Base-by-base conservation (phyloP, 768 basidiomycete species). In the Mycena haematopus region DNA sequence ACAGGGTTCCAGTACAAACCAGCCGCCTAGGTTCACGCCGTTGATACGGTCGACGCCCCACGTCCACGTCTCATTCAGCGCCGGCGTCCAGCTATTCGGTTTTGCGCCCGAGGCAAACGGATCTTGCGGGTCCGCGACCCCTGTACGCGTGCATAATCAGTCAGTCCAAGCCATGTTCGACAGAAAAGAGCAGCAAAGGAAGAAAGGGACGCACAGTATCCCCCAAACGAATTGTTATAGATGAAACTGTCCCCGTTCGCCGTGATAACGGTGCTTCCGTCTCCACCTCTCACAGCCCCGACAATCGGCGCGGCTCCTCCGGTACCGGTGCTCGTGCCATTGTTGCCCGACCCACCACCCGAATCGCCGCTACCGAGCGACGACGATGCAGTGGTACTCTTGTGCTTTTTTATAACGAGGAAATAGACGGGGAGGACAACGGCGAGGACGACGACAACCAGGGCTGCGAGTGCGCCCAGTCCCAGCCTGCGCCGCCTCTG, bases 71-170 rank as follows among this genome's bases (percentile, higher is more conserved):
- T 87, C 80, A 76, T 90, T 91, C 52, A 96, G 78, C 8, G 90
- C 82, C 1, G 92, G 92, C 7, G 90, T 89, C 88, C 91, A 95
- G 2, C 83, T 86, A 69, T 50, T 50, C 7, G 49, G 49, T 7
- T 95, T 92, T 10, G 89, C 82, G 61, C 82, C 79, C 72, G 90
- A 86, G 76, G 87, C 88, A 79, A 87, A 92, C 7, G 93, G 91
- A 71, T 91, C 79, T 47, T 86, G 80, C 15, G 88, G 86, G 74
- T 92, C 85, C 75, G 73, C 77, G 21, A 84, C 80, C 89, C 87
- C 89, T 90, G 60, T 31, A 53, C 64, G 55, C 33, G 24, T 15
- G 3, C n/a, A n/a, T n/a, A n/a, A n/a, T n/a, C n/a, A n/a, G n/a
- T 15, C 13, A 38, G 6, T 49, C 6, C 29, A 15, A 17, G 10